These are phyloP conservation scores for Colletotrichum navitas DNA, from an alignment of 2,329 filamentous ascomycete species.

Conservation along the genomic window DNA sequence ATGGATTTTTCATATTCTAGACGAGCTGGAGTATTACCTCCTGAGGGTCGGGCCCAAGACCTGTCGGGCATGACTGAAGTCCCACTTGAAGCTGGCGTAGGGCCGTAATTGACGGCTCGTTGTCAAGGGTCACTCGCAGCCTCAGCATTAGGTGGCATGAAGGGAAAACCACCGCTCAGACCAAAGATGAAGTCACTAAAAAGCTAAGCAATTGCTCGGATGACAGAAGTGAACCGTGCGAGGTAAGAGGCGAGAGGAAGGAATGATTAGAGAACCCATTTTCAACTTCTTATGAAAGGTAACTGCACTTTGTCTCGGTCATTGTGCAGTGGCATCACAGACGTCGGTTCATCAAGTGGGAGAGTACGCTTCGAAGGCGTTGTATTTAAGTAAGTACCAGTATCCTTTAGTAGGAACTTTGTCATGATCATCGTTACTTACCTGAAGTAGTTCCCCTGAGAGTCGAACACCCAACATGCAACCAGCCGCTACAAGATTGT, in stretches of 20 bases:
- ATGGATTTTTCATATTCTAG: neutral
- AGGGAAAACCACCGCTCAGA: slow-evolving; percentile 10
- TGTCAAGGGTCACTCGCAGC: neutral
- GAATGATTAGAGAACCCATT: neutral
- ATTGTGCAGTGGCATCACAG: neutral
- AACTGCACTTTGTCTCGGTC: neutral
- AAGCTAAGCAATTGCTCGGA: neutral
- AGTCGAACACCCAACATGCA: neutral
- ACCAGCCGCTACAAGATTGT: neutral
- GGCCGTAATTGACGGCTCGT: neutral
- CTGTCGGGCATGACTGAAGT: neutral
- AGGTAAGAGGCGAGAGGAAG: neutral
- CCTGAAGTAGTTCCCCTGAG: too few relatives aligned
- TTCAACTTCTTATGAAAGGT: neutral
- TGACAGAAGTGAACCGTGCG: neutral
- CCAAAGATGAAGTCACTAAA: slow-evolving; percentile 7
- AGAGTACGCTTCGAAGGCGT: too few relatives aligned
- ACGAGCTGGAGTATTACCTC: neutral
- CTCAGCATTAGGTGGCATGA: neutral
- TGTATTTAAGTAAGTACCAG: neutral
- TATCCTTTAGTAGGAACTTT: neutral
- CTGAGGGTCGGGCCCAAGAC: too few relatives aligned
- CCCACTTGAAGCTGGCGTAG: neutral
- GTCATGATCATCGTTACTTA: neutral
- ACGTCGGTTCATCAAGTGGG: neutral